Conservation (phyloP, 139 green algal species). For the Coccomyxa sp. region DNA sequence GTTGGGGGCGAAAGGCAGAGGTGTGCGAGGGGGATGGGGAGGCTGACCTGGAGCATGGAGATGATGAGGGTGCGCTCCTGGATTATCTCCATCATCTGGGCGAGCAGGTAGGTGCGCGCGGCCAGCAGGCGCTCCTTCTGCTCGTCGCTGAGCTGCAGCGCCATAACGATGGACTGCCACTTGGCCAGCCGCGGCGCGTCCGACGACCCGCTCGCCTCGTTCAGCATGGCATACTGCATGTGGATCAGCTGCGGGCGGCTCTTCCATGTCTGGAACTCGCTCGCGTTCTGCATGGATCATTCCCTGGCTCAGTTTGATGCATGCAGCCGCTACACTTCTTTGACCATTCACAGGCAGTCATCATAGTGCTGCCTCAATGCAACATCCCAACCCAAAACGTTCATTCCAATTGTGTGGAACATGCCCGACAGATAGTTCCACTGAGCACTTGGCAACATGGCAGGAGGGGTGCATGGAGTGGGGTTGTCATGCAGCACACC, state of each 20-base stretch:
- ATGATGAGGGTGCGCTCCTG: constrained; percentile 7
- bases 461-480: no score
- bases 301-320: not conserved
- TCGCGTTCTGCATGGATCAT: not conserved
- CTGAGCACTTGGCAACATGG: no score
- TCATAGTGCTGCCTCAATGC: not conserved
- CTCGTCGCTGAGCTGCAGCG: not conserved
- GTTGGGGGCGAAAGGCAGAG: no score
- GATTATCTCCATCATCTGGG: constrained; percentile 3
- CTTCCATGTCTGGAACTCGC: constrained; percentile 5
- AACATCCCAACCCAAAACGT: no score
- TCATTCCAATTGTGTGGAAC: no score
- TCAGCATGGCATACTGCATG: constrained; percentile 4
- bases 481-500: not conserved
- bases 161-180: not conserved
- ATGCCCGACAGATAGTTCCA: no score
- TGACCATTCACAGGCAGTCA: not conserved
- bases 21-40: not conserved
- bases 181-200: not conserved
- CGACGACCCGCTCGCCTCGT: not conserved
- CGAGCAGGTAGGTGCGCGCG: constrained; percentile 4
- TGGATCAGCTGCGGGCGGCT: constrained; percentile 4
- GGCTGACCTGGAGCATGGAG: not conserved
- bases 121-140: constrained; percentile 4
- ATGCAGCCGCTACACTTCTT: no score